Conservation (phyloP, 2,329 filamentous ascomycete genomes). For the Diaporthe eres region DNA sequence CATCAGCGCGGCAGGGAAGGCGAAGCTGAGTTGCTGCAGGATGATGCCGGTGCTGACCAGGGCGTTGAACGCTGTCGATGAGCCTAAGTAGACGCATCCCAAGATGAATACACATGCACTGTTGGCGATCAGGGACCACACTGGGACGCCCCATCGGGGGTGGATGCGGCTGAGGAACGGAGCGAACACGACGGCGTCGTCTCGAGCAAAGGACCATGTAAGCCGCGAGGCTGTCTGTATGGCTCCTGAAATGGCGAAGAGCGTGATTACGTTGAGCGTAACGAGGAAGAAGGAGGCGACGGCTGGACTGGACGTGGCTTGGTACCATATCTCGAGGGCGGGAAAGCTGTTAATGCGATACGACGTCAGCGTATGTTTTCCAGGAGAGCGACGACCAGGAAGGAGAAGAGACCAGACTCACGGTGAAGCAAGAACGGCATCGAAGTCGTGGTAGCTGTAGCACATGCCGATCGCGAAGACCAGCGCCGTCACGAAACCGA, state of each 20-base stretch:
- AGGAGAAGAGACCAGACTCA: background rate
- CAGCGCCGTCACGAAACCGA: slow-evolving; percentile 52
- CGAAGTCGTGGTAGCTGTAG: slow-evolving; percentile 45
- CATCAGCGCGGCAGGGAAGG: slow-evolving; percentile 38
- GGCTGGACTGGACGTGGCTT: slow-evolving; percentile 29
- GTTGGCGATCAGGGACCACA: slow-evolving; percentile 36
- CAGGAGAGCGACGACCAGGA: fast-evolving
- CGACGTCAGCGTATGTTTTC: fast-evolving
- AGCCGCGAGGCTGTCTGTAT: slow-evolving; percentile 38
- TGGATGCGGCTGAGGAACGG: slow-evolving; percentile 25
- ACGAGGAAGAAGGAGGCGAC: slow-evolving; percentile 36
- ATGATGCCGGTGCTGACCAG: slow-evolving; percentile 39
- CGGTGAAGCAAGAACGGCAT: slow-evolving; percentile 40
- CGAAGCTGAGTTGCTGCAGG: slow-evolving; percentile 40
- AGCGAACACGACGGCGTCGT: slow-evolving; percentile 36
- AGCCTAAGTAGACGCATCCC: slow-evolving; percentile 38
- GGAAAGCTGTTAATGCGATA: background rate
- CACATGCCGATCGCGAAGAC: slow-evolving; percentile 50
- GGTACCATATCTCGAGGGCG: slow-evolving; percentile 40
- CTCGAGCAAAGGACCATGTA: slow-evolving; percentile 38
- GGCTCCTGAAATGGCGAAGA: slow-evolving; percentile 39
- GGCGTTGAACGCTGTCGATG: slow-evolving; percentile 37
- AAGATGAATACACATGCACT: slow-evolving; percentile 27
- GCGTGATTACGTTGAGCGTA: background rate
- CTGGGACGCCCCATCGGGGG: slow-evolving; percentile 29